Evolutionary conservation across 2,329 filamentous ascomycete species (phyloP), one percentile per base, ranked within the genome.

Genomic region (Bipolaris gigantea): DNA sequence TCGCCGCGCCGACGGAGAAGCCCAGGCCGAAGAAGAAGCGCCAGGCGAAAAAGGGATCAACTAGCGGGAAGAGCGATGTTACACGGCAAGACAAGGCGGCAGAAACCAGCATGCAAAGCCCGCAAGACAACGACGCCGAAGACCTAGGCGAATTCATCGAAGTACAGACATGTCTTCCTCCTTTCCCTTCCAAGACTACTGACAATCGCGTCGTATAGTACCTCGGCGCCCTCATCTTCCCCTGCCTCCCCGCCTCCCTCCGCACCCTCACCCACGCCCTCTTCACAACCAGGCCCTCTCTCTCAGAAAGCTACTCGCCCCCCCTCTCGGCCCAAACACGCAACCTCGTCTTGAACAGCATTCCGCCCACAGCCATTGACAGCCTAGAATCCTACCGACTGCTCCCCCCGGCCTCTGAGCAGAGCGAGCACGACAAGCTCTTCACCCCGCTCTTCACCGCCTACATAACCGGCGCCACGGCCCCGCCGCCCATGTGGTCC

Each of bases 71-170:
- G 45, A 55, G n/a, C 40, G 44, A 51, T 9, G 50, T 53, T 10
- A 42, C 40, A 15, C 42, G 21, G 16, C 58, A 57, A 15, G 50
- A 58, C 34, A 59, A 52, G 8, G 33, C 21, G 7, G 33, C 42
- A 11, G 23, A 52, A n/a, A 42, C 53, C 13, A 47, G 15, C 47
- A 16, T 40, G 54, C 50, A 54, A 56, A 53, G n/a, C 48, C 42
- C 53, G 32, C 40, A 48, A 34, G 13, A 41, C 63, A 48, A 48
- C 67, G 78, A 84, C 61, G 83, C 83, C 5, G 87, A 88, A 62
- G 89, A 92, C 50, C 75, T 94, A 19, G 83, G 85, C 23, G 91
- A 95, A 1, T 95, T 95, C 73, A 85, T 89, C 49, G 86, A 92
- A 63, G 83, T 85, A 76, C 35, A 19, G 6, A 25, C 16, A n/a